Base-by-base conservation (phyloP, 345 rosid genomes). In the Acer saccharum region DNA sequence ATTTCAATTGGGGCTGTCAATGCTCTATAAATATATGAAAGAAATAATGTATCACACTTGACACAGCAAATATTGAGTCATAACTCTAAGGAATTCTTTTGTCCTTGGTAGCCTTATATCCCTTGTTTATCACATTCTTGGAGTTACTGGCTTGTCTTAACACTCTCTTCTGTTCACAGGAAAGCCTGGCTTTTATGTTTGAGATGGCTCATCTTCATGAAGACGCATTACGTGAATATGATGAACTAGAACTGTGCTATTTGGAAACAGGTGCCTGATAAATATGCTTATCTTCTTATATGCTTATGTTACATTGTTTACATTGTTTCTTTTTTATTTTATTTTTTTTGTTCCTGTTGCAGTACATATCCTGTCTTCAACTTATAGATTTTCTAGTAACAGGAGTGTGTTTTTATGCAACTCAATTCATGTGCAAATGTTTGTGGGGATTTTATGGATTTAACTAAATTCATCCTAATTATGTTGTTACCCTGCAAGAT, bases 151-250 rank as follows among this genome's bases (percentile, higher is more conserved):
- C 52, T 32, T 41, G 48, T 32, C 61, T 74, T 69, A 72, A 73
- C 69, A 58, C 78, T 76, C 54, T 69, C 41, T 82, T 73, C 50
- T 72, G 43, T 74, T 76, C 72, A 77, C 91, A 96, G 99, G 99
- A 94, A 88, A 96, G 98, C 88, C 85, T 96, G 89, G 99, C 99
- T 77, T 96, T 96, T 85, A 92, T 94, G 88, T 92, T 96, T 87
- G 99, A 96, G 86, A 92, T 96, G 95, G 93, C 98, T 79, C 89
- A 92, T 80, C 95, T 96, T 83, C 88, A 92, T 80, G 99, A 96
- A 80, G 99, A 96, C 83, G 99, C 98, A 55, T 77, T 96, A 65
- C 92, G 98, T 71, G 98, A 96, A 87, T 96, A 96, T 79, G 99
- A 96, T 69, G 99, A 94, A 82, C 76, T 96, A 79, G 99, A 96